Base-by-base conservation (phyloP, 108 stramenopile genomes). In the Stephanodiscus minutulus region DNA sequence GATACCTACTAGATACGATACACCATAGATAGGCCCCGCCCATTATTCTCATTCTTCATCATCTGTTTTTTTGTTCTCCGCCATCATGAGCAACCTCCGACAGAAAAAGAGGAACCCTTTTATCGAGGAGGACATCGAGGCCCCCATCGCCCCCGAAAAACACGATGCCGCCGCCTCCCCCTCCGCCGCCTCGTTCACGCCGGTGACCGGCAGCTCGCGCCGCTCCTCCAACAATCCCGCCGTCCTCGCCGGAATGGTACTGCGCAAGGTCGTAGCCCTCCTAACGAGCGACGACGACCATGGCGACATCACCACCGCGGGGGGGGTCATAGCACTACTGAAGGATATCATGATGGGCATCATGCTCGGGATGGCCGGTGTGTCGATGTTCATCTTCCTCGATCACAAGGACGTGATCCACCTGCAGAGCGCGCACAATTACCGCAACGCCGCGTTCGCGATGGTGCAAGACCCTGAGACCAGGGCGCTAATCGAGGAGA, bases 351-450 rank as follows among this genome's bases (percentile, higher is more conserved):
- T 73, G 20, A 17, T 80, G 7, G 79, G 79, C 3, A 11, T 53
- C 8, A 46, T 73, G 7, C 43, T 73, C 7, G 79, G 79, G 8
- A 0, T 73, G 3, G 8, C 73, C 11, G 68, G 66, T 50, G 71
- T 80, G 37, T 67, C 66, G 21, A 15, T 57, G 5, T 3, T 69
- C 3, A 64, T 80, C 8, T 62, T 80, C 25, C 36, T 80, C 28
- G 79, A 80, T 29, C 72, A 73, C 43, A 43, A 36, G 52, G 58
- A 80, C 54, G 29, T 80, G 7, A 64, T 80, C 53, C 79, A 80
- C 24, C 20, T 80, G 18, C 72, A 80, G 47, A 62, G 60, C 22
- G 79, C 79, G 0, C 79, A 80, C 61, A 72, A 80, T 50, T 69
- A 73, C 21, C 61, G 79, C 9, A 47, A 68, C 15, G n/a, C 22